Evolutionary conservation across 1,139 yeast genomes (phyloP), one percentile per base, ranked within the genome.

Genomic region (Saccharomyces hybrid): DNA sequence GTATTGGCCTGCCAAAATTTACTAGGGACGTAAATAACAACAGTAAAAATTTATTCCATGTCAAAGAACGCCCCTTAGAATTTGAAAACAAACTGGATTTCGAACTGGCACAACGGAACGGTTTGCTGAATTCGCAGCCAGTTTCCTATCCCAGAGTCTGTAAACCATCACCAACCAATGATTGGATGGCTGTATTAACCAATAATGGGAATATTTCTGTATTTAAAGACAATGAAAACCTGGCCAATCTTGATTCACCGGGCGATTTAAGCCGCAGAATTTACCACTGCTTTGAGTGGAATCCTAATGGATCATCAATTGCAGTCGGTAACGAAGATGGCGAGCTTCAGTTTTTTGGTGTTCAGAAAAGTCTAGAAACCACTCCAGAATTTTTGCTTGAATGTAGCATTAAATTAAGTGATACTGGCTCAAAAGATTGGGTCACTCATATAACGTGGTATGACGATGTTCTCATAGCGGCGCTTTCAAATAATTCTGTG

Each of bases 241-340:
- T 63, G 2, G 52, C 56, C 3, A 62, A 63, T 50, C 21, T 67
- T 1, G 71, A 67, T 50, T 59, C 62, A 34, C 53, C 56, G 1
- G 57, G 48, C 1, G 54, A 51, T 27, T n/a, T 64, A 4, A 51
- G 54, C 21, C 49, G 54, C 12, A 63, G 72, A 48, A 50, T 61
- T 2, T 68, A 65, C 50, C 70, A 68, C 51, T 59, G 63, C n/a
- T 32, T 67, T 11, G 62, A 59, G 47, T 69, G 71, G 71, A 58
- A 61, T 29, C 62, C 65, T 4, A 54, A 57, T 26, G 67, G 66
- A 4, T 49, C 52, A 5, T 47, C 42, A 14, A 54, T 69, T 2
- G 60, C 59, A 4, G 64, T 63, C 1, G 72, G 72, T 3, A 68
- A 66, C 48, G 71, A 67, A 54, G 49, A 51, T 3, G 59, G 63